Conservation (phyloP, 495 filamentous ascomycete genomes). For the Chaetomidium leptoderma region DNA sequence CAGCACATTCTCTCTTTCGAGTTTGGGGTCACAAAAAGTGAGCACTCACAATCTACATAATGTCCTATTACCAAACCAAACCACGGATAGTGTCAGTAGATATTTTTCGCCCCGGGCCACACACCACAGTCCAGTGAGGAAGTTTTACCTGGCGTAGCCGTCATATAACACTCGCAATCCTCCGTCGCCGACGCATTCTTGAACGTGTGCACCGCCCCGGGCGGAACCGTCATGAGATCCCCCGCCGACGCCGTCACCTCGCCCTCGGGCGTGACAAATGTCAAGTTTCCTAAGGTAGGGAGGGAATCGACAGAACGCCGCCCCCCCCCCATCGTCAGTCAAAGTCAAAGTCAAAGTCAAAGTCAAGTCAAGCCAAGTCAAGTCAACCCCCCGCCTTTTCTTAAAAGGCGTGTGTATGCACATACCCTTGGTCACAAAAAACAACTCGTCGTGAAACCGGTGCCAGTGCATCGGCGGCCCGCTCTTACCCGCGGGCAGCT, state of each 20-base stretch:
- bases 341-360: background rate
- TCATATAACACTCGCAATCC: slow-evolving; percentile 53
- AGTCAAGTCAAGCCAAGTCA: background rate
- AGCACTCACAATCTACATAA: slow-evolving; percentile 31
- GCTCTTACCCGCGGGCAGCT: slow-evolving; percentile 42
- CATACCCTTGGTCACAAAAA: slow-evolving; percentile 49
- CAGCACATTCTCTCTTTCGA: background rate
- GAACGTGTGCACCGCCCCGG: slow-evolving; percentile 51
- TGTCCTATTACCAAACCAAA: slow-evolving; percentile 19
- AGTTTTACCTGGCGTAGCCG: slow-evolving; percentile 42
- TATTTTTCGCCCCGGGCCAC: background rate
- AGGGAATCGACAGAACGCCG: too few species aligned
- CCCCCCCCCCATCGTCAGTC: too few species aligned
- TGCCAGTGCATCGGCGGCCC: slow-evolving; percentile 45
- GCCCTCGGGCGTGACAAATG: slow-evolving; percentile 40
- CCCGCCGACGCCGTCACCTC: slow-evolving; percentile 45
- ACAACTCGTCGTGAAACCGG: slow-evolving; percentile 53
- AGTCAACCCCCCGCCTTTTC: background rate
- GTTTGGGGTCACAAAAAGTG: background rate
- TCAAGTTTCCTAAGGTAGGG: slow-evolving; percentile 25
- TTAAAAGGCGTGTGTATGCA: background rate
- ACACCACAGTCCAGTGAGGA: too few species aligned
- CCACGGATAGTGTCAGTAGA: slow-evolving; percentile 9
- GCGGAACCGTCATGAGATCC: slow-evolving; percentile 50
- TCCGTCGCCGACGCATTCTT: slow-evolving; percentile 49